These are phyloP conservation scores for Acanthamoeba lenticulata DNA, from an alignment of 208 protist species.

Conservation along the genomic window DNA sequence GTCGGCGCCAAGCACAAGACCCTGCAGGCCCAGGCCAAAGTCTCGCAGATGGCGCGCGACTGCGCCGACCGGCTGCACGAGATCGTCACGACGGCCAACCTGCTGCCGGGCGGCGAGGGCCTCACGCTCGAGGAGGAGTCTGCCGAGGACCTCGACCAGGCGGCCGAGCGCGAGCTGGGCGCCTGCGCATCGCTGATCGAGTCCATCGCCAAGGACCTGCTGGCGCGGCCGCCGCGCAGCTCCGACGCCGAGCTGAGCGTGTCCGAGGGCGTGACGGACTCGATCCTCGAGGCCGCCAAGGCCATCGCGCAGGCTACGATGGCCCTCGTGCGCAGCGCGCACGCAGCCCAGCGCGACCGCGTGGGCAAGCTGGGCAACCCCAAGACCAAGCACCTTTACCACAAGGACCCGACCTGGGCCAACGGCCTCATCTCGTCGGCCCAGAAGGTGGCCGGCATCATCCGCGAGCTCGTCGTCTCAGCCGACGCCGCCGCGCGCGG, in stretches of 20 bases:
- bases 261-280: conserved; percentile 21
- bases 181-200: conserved; percentile 47
- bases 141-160: conserved; percentile 53
- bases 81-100: conserved; percentile 52
- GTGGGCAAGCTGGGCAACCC: conserved; percentile 64
- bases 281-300: conserved; percentile 49
- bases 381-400: conserved; percentile 70
- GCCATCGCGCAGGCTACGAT: conserved; percentile 58
- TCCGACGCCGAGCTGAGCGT: neutral
- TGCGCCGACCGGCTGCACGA: conserved; percentile 61
- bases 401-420: conserved; percentile 61
- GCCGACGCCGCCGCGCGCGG: neutral
- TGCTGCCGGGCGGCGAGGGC: conserved; percentile 65
- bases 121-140: conserved; percentile 61
- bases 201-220: conserved; percentile 12
- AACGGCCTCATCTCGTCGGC: conserved; percentile 50
- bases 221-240: neutral
- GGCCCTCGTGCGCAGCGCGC: conserved; percentile 26
- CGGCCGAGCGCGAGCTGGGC: conserved; percentile 50
- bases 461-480: neutral
- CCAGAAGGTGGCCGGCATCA: neutral
- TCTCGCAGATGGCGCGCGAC: conserved; percentile 43
- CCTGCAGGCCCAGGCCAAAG: conserved; percentile 25
- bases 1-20: conserved; percentile 50
- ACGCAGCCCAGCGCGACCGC: conserved; percentile 49